Percentiles rank a stretch among this genome's conserved stretches.
phyloP scores from a whole-genome alignment of 1,284 basidiomycete genomes.

The Cryptococcus sp. region DNA sequence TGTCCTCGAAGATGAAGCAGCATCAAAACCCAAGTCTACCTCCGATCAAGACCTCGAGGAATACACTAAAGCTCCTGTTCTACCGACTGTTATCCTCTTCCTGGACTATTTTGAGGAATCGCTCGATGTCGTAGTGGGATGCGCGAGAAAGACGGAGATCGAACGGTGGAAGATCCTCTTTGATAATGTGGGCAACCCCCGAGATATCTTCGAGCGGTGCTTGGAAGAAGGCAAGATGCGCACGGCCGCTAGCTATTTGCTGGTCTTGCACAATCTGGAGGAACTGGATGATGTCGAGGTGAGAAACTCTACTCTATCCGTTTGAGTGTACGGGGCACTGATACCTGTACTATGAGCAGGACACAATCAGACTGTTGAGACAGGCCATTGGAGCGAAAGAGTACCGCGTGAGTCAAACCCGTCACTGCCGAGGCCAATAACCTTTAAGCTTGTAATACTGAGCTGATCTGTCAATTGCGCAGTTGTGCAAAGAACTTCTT shows the following conservation, averaged over 20 bases:
- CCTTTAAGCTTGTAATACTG: constrained; percentile 40
- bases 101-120: constrained; percentile 90
- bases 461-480: background rate
- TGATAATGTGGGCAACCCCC: constrained; percentile 84
- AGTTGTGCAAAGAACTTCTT: constrained; percentile 69
- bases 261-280: constrained; percentile 91
- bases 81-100: constrained; percentile 80
- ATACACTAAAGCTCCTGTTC: constrained; percentile 44
- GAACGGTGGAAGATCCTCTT: constrained; percentile 88
- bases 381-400: constrained; percentile 70
- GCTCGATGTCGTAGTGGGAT: constrained; percentile 91
- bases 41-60: background rate
- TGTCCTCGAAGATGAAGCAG: constrained; percentile 87
- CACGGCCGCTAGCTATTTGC: constrained; percentile 88
- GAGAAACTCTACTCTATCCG: constrained; percentile 4
- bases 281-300: constrained; percentile 74
- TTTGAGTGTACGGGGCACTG: background rate
- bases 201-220: constrained; percentile 89
- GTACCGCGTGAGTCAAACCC: constrained; percentile 33
- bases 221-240: constrained; percentile 72
- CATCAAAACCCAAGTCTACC: background rate
- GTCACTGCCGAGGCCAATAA: constrained; percentile 1
- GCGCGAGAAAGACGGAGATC: constrained; percentile 95
- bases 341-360: constrained; percentile 50
- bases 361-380: constrained; percentile 74